A percentile compares a stretch with the other conserved stretches of the same genome.
Conservation (phyloP, 78 protist species). For the Dictyostelium capitatum region DNA sequence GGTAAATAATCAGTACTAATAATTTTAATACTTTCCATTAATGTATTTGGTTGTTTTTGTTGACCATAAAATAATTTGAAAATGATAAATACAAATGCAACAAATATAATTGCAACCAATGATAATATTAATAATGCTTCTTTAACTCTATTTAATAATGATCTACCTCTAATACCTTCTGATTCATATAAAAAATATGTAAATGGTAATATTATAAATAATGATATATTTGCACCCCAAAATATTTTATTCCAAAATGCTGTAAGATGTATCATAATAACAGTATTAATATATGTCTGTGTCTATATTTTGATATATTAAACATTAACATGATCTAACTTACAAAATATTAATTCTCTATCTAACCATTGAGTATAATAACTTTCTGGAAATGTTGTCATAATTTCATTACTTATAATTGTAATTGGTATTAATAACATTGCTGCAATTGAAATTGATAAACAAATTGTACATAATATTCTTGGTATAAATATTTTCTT, state of each 20-base stretch:
- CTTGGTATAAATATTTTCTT: constrained; percentile 55
- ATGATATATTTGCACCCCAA: constrained; percentile 79
- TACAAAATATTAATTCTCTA: constrained; percentile 72
- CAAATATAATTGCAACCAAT: constrained; percentile 33
- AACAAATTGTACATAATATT: constrained; percentile 75
- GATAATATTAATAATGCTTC: constrained; percentile 40
- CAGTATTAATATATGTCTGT: neutral
- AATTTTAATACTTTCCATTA: neutral
- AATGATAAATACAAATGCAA: constrained; percentile 46
- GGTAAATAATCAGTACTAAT: constrained; percentile 58
- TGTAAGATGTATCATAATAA: neutral
- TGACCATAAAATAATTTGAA: constrained; percentile 37
- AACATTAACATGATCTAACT: neutral
- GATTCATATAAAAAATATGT: constrained; percentile 69
- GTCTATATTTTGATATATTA: neutral
- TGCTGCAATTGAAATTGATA: constrained; percentile 71
- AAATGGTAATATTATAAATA: constrained; percentile 72
- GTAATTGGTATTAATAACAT: constrained; percentile 73
- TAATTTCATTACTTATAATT: constrained; percentile 54
- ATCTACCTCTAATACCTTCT: constrained; percentile 51
- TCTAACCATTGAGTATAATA: constrained; percentile 72
- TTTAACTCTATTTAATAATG: constrained; percentile 8
- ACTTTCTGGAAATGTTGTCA: constrained; percentile 67
- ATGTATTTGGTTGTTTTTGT: neutral
- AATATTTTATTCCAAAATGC: constrained; percentile 80